Evolutionary conservation across 108 stramenopile genomes (phyloP), one percentile per base, ranked within the genome.

Genomic region (Cyclotella baltica): DNA sequence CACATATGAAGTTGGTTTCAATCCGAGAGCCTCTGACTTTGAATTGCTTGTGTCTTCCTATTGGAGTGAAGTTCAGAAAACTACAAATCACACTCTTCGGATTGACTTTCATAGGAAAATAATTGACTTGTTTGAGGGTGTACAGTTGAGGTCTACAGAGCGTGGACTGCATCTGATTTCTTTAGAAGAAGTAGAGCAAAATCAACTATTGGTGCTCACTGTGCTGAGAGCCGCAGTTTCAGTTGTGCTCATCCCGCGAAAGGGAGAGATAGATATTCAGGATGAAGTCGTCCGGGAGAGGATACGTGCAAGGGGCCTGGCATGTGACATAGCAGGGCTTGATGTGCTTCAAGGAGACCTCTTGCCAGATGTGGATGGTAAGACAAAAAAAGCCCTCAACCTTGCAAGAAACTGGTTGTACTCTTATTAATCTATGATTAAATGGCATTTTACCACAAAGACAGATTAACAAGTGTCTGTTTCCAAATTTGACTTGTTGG

Each of bases 141-240:
- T 88, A 11, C 35, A 85, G 46, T 61, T 59, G 13, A 50, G 56
- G n/a, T 65, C 75, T 18, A 77, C 68, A 25, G 76, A 78, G 25
- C 53, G 73, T 4, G 87, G 87, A 25, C 70, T 87, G n/a, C 34
- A 78, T 69, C 69, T 70, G 62, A 50, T 85, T n/a, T 63, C 73
- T 62, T 20, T 74, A 9, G 51, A 76, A 15, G 74, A 85, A 35
- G n/a, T 90, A 16, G 67, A 75, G 29, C 62, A 73, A 18, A 86
- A 83, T 62, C 67, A 68, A 53, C 46, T 63, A 1, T 53, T 76
- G 0, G 76, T 90, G 74, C 68, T 88, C 2, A 51, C 75, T 9
- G 70, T 86, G 30, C 29, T 90, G 11, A 69, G 78, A 34, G 86
- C 85, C 31, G 76, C 78, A 9, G 86, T 90, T 10, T 77, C 81